phyloP scores from a whole-genome alignment of 768 basidiomycete species.

The Tylopilus sp. region DNA sequence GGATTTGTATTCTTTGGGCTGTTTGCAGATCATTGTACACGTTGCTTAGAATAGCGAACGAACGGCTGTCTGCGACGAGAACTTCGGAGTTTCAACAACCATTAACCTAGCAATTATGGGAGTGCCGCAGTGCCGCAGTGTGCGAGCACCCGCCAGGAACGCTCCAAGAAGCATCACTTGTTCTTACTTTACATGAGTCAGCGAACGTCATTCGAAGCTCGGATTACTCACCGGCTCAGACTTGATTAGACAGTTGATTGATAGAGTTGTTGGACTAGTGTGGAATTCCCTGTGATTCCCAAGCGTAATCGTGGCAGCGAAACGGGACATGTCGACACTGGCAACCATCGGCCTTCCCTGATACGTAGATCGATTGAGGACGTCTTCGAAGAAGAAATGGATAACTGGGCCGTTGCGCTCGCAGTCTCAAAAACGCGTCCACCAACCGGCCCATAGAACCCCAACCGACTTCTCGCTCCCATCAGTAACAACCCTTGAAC shows the following conservation, averaged over 20 bases:
- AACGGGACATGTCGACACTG: slow-evolving; percentile 4
- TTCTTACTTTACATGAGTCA: not conserved
- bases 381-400: not conserved
- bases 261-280: slow-evolving; percentile 3
- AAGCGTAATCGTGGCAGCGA: not conserved
- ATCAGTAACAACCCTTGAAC: slow-evolving; percentile 3
- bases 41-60: slow-evolving; percentile 7
- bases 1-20: slow-evolving; percentile 24
- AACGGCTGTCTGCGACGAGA: slow-evolving; percentile 8
- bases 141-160: slow-evolving; percentile 6
- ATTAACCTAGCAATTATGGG: slow-evolving; percentile 22
- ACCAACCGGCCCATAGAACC: not conserved
- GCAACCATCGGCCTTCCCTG: not conserved
- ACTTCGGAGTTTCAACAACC: slow-evolving; percentile 12
- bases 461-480: slow-evolving; percentile 4
- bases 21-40: slow-evolving; percentile 16
- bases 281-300: not conserved
- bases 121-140: not conserved
- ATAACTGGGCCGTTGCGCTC: not conserved
- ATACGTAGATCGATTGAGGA: slow-evolving; percentile 3
- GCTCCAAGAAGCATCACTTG: not conserved
- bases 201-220: slow-evolving; percentile 11
- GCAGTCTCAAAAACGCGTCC: not conserved
- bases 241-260: slow-evolving; percentile 6
- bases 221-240: slow-evolving; percentile 19